phyloP scores from a whole-genome alignment of 2,329 filamentous ascomycete species.

The Arthrobotrys conoides region DNA sequence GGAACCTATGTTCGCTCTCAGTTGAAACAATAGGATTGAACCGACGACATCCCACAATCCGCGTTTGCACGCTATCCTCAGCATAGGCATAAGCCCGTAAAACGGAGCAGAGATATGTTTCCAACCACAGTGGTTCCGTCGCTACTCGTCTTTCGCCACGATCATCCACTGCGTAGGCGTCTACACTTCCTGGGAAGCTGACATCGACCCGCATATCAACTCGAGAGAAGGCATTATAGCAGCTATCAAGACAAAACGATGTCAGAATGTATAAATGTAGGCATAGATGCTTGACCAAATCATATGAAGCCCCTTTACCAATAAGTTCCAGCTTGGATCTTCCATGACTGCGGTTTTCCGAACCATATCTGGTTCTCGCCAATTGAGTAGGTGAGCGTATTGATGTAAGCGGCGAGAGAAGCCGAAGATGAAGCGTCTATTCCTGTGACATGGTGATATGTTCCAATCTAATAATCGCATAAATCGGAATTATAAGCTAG shows the following conservation, averaged over 20 bases:
- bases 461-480: constrained; percentile 76
- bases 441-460: constrained; percentile 98
- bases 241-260: constrained; percentile 69
- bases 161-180: constrained; percentile 98
- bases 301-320: constrained; percentile 74
- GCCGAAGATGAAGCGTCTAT: constrained; percentile 97
- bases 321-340: constrained; percentile 94
- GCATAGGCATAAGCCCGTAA: constrained; percentile 96
- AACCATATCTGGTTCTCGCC: constrained; percentile 65
- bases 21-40: constrained; percentile 99
- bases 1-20: constrained; percentile 96
- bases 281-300: too few species aligned
- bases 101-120: constrained; percentile 96
- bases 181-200: constrained; percentile 94
- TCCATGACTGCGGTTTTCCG: constrained; percentile 68
- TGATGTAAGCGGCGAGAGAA: constrained; percentile 97
- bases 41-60: constrained; percentile 94
- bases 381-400: constrained; percentile 90
- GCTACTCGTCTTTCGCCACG: constrained; percentile 88
- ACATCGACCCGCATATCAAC: constrained; percentile 99
- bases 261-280: constrained; percentile 63
- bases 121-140: constrained; percentile 94
- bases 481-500: constrained; percentile 23
- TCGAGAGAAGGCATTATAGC: constrained; percentile 99
- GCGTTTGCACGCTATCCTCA: constrained; percentile 94